Evolutionary conservation across 306 rosid genomes (phyloP), one percentile per base, ranked within the genome.

Genomic region (Prosopis cineraria): DNA sequence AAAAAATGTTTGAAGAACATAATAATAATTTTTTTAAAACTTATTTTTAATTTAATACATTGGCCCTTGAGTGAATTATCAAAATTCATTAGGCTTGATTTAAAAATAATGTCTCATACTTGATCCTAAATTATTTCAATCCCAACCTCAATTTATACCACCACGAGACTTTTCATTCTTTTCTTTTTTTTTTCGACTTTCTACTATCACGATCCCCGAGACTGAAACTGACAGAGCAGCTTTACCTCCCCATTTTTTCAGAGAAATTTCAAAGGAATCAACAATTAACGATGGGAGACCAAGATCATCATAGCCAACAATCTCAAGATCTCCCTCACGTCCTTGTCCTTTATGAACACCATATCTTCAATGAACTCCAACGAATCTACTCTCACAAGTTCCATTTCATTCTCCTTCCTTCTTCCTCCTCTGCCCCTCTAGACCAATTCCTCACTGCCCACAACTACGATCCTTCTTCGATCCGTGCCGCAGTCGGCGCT

Each of bases 261-360:
- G n/a, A 50, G 56, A 50, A 50, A 50, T 50, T 7, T 6, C 25
- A 50, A 50, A 24, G 7, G n/a, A 50, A 5, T 50, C 25, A 50
- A 1, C 56, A 50, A 50, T 50, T n/a, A n/a, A n/a, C 30, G 24
- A 39, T 20, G 30, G 30, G 6, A 33, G 8, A 65, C 2, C 16
- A 34, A n/a, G 8, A 65, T 16, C 40, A 30, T 1, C 22, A 6
- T 14, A 30, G n/a, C 36, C 36, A 37, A 25, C 16, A 20, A 3
- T 16, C 43, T 66, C 33, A 71, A 0, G 25, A 31, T 11, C 84
- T 75, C 73, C 81, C 84, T 3, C 33, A 37, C 37, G 74, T 85
- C 44, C 59, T 85, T 9, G 68, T 81, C 31, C 66, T 73, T 16
- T 8, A 45, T 6, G 43, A 45, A 10, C 80, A 76, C 0, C 10